Evolutionary conservation across 495 filamentous ascomycete species (phyloP), one percentile per base, ranked within the genome.

Genomic region (Diplogelasinospora grovesii): DNA sequence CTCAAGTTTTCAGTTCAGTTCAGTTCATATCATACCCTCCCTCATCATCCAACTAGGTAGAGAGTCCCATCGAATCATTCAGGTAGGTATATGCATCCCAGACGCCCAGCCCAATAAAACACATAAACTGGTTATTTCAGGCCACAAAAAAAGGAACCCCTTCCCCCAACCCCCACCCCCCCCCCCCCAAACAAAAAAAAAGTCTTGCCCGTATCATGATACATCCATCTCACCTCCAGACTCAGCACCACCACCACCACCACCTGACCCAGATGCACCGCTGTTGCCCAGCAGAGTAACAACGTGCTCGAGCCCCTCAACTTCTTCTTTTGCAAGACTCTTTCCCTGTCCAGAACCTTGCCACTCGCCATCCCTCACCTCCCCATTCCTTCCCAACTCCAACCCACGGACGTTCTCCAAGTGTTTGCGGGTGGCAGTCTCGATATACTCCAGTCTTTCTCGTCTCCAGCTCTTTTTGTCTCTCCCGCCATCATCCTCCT

Each of bases 371-470:
- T 79, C 74, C 34, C 71, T 65, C 14, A 81, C 67, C 52, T 74
- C 76, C 8, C 78, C 78, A 27, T 68, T 50, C 16, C 54, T 54
- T 1, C 70, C 75, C 30, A 82, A 51, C 60, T 79, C 71, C 46
- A 81, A 45, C 7, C 77, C 75, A 33, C 71, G 51, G 18, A 66
- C 65, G 10, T 56, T 63, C 60, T 79, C 71, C 30, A 81, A 56
- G 59, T 81, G 75, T 32, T 66, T 63, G 22, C 71, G 57, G 15
- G 75, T 70, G 42, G 86, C 75, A 39, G 71, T 70, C 62, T 93
- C 86, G 31, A 92, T 80, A 61, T 92, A 93, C 48, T 82, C 76
- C 36, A 77, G 65, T 45, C 86, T 63, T 53, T 86, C 63, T 65
- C 65, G 74, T 64, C 58, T 54, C 71, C 59, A 77, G 37, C 46